Evolutionary conservation across 805 yeast genomes (phyloP).

Genomic region (Sporopachydermia lactativora): DNA sequence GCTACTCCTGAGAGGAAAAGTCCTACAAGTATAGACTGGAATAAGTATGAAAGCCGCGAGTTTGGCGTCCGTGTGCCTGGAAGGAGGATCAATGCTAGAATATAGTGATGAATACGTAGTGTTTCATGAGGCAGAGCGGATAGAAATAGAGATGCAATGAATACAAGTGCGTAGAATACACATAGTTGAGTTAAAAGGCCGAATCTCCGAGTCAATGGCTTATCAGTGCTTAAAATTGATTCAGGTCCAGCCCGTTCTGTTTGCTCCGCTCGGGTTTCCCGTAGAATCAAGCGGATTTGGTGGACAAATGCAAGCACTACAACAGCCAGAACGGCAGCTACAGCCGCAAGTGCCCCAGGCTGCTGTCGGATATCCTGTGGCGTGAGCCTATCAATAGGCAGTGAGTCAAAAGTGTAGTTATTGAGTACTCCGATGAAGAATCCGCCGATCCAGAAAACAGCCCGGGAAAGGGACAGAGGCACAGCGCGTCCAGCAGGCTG

Average conservation of each 20-base stretch:
- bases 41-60: slow-evolving; percentile 40
- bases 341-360: slow-evolving; percentile 64
- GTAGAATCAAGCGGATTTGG: slow-evolving; percentile 75
- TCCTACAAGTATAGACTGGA: slow-evolving; percentile 80
- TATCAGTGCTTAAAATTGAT: not conserved
- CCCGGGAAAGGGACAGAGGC: slow-evolving; percentile 29
- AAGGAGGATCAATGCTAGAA: slow-evolving; percentile 58
- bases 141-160: slow-evolving; percentile 29
- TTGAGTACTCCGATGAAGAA: slow-evolving; percentile 80
- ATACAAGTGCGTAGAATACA: slow-evolving; percentile 33
- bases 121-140: slow-evolving; percentile 50
- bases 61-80: slow-evolving; percentile 66
- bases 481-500: slow-evolving; percentile 5
- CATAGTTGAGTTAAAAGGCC: slow-evolving; percentile 41
- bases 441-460: slow-evolving; percentile 58
- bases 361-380: slow-evolving; percentile 53
- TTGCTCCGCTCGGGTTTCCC: slow-evolving; percentile 35
- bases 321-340: slow-evolving; percentile 31
- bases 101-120: slow-evolving; percentile 69
- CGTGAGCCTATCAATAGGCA: slow-evolving; percentile 80
- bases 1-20: slow-evolving; percentile 73
- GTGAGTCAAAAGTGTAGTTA: slow-evolving; percentile 74
- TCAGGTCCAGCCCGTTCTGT: not conserved
- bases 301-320: slow-evolving; percentile 43
- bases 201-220: too few relatives aligned